Base-by-base conservation (phyloP, 129 eudicot genomes). In the Chrysanthemum makinoi region DNA sequence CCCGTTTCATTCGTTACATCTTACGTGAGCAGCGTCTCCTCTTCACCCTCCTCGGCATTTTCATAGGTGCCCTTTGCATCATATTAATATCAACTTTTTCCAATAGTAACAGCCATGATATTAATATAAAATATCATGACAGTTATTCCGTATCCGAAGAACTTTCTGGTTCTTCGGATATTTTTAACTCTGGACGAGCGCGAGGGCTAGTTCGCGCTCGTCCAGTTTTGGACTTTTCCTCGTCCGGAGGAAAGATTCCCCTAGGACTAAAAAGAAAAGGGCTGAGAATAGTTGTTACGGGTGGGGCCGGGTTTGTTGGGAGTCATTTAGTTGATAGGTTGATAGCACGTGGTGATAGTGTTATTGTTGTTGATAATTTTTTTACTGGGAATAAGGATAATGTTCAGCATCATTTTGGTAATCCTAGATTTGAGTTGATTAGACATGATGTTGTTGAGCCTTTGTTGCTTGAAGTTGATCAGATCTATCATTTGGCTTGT, bases 401-500 rank as follows among this genome's bases (percentile, higher is more conserved):
- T 72, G 94, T 91, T 9, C 80, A 76, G 89, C 97, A 91, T 66
- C 97, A 91, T 77, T 86, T 91, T 54, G 89, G 97, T 9, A 88
- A 91, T 70, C 91, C 97, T 39, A 91, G 90, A 60, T 91, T 91
- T 62, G 97, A 91, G 68, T 75, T 91, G 12, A 88, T 91, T 15
- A 80, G 96, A 55, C 97, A 91, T 73, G 98, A 91, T 60, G 98
- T 91, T 35, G 96, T 88, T 26, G 98, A 91, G 86, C 96, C 96
- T 2, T 71, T 88, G 14, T 43, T 91, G 18, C 53, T 91, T n/a
- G 98, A 91, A 58, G 98, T 91, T 43, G 98, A 91, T 80, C 96
- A 91, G 98, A 92, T 92, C 88, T 92, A 92, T 62, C 98, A 92
- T 65, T 83, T 92, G 30, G 98, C 98, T 28, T 91, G 98, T 67